These are phyloP conservation scores for Theobroma grandiflorum DNA, from an alignment of 441 rosid genomes.

Conservation along the genomic window DNA sequence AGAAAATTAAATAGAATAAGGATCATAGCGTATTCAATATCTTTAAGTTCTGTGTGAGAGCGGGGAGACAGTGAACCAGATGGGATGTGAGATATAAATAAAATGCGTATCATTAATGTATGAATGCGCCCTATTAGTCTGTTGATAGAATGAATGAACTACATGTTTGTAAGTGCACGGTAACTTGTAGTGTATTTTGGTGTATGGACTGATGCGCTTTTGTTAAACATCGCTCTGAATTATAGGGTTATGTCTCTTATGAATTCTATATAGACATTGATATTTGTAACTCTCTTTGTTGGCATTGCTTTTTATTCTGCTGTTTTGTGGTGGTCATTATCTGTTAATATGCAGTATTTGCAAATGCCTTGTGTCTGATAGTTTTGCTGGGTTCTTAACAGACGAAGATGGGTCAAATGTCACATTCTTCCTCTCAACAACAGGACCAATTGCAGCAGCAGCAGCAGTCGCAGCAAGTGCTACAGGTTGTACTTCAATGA, in stretches of 20 bases:
- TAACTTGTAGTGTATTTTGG: background rate
- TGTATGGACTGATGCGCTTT: background rate
- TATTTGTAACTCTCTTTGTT: conserved; percentile 6
- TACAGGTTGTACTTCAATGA: conserved; percentile 44
- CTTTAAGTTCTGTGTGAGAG: background rate
- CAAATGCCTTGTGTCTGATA: conserved; percentile 24
- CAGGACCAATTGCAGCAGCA: conserved; percentile 55
- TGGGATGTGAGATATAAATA: background rate
- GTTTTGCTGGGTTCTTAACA: conserved; percentile 37
- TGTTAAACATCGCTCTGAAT: background rate
- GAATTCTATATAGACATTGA: background rate
- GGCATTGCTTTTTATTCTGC: background rate
- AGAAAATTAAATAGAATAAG: background rate
- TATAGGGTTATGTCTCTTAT: background rate
- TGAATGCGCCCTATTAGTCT: background rate
- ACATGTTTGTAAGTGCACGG: background rate
- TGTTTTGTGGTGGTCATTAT: background rate
- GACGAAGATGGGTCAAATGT: conserved; percentile 67
- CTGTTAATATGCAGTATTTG: conserved; percentile 1
- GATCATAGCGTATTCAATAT: background rate
- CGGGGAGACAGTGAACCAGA: background rate
- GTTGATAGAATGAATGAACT: background rate
- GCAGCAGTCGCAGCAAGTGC: conserved; percentile 41
- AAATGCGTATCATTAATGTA: background rate
- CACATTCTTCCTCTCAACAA: conserved; percentile 66